Base-by-base conservation (phyloP, 345 rosid genomes). In the Gossypium thurberi region DNA sequence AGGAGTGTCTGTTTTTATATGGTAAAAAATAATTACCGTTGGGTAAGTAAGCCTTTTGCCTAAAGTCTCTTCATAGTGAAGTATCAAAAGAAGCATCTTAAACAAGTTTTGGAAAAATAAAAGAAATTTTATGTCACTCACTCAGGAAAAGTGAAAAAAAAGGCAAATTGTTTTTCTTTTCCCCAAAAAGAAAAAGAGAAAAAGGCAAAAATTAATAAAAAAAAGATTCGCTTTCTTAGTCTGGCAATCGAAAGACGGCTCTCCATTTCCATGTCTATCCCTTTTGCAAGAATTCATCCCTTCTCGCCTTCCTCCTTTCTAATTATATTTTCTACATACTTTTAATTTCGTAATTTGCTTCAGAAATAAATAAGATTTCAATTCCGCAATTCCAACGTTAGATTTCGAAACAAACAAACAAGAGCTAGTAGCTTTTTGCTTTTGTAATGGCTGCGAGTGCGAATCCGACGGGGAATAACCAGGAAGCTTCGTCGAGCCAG, bases 401-500 rank as follows among this genome's bases (percentile, higher is more conserved):
- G 53, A 47, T 13, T 66, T 66, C 53, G 5, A 33, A 33, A 33
- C 18, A 46, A 12, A 65, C n/a, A 20, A 60, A 60, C 18, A 60
- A 7, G 37, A 17, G 20, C 47, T 6, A 5, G 7, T 23, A 46
- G 56, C 43, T 15, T 7, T 21, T 23, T 46, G 17, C 9, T 62
- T 23, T 18, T 43, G 42, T 65, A 73, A 90, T 90, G 91, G 90
- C 91, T 74, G 91, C 92, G 28, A 90, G 96, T 53, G 93, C 93
- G 50, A 90, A 87, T 66, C 90, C 88, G 46, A 28, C 23, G 25
- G 70, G 70, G 52, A 65, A 65, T 68, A 68, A 86, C 75, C 87
- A 85, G 60, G 88, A 85, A 66, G 85, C 75, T 42, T 82, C 89
- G 0, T 80, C 91, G 52, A 71, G 80, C 42, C 82, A 77, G 74